Evolutionary conservation across 108 stramenopile genomes (phyloP).

Genomic region (Cyclotella kingstonii): DNA sequence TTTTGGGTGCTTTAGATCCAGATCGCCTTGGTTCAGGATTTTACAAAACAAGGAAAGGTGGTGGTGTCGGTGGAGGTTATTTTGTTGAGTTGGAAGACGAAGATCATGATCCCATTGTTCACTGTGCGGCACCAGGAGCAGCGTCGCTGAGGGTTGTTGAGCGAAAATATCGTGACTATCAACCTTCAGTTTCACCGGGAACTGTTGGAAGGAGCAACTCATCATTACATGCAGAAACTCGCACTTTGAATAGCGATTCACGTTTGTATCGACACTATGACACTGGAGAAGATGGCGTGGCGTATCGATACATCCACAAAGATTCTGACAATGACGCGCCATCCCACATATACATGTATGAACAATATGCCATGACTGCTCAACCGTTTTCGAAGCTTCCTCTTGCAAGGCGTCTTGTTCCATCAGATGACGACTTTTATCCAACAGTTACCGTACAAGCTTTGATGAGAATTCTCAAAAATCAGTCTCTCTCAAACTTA

Average conservation of each 20-base stretch:
- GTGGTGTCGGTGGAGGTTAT: conserved; percentile 81
- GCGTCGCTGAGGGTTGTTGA: conserved; percentile 16
- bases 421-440: conserved; percentile 86
- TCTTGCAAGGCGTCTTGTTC: conserved; percentile 64
- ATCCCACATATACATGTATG: conserved; percentile 88
- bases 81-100: conserved; percentile 61
- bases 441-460: conserved; percentile 92
- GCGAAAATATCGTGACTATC: not conserved
- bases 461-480: conserved; percentile 85
- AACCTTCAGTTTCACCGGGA: conserved; percentile 2
- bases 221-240: conserved; percentile 8
- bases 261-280: not conserved
- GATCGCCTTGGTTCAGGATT: conserved; percentile 65
- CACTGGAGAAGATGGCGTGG: not conserved
- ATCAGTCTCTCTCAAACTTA: conserved; percentile 85
- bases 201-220: conserved; percentile 7
- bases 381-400: conserved; percentile 73
- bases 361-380: conserved; percentile 86
- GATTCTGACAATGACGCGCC: conserved; percentile 69
- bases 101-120: not conserved
- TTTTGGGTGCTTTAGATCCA: conserved; percentile 95
- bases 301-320: conserved; percentile 15
- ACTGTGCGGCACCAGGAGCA: not conserved
- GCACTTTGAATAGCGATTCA: not conserved
- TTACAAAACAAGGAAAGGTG: conserved; percentile 67